A percentile compares a stretch with the other conserved stretches of the same genome.
phyloP scores from a whole-genome alignment of 176 grass and related monocot genomes.

The Poa annua region DNA sequence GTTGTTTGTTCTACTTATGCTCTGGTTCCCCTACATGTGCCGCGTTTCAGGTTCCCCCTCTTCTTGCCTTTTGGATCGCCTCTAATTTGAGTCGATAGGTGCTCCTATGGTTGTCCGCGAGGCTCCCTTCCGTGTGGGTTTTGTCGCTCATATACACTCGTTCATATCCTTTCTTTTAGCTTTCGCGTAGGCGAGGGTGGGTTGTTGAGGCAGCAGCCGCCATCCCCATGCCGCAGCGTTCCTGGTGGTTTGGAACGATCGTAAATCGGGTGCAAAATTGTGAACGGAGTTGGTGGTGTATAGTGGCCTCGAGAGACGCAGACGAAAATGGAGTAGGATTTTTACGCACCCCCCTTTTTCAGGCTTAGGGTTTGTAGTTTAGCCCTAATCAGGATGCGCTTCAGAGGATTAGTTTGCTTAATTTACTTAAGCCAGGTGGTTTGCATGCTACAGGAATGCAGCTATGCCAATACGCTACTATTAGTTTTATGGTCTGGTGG shows the following conservation, averaged over 20 bases:
- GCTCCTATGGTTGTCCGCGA: background rate
- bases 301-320: background rate
- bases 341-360: background rate
- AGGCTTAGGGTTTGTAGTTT: slow-evolving; percentile 15
- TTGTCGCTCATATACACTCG: background rate
- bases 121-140: background rate
- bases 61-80: background rate
- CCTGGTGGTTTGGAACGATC: background rate
- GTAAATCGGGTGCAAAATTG: background rate
- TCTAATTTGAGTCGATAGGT: background rate
- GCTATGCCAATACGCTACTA: background rate
- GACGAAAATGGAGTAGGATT: background rate
- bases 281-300: background rate
- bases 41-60: background rate
- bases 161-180: background rate
- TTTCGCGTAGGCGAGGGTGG: background rate
- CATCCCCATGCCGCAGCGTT: background rate
- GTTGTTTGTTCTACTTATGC: background rate
- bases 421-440: background rate
- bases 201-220: background rate
- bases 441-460: background rate
- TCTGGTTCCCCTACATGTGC: background rate
- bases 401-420: background rate
- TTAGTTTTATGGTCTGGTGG: background rate
- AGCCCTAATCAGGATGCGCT: background rate